These are phyloP conservation scores for Suillus subluteus DNA, from an alignment of 768 basidiomycete species.

Conservation along the genomic window DNA sequence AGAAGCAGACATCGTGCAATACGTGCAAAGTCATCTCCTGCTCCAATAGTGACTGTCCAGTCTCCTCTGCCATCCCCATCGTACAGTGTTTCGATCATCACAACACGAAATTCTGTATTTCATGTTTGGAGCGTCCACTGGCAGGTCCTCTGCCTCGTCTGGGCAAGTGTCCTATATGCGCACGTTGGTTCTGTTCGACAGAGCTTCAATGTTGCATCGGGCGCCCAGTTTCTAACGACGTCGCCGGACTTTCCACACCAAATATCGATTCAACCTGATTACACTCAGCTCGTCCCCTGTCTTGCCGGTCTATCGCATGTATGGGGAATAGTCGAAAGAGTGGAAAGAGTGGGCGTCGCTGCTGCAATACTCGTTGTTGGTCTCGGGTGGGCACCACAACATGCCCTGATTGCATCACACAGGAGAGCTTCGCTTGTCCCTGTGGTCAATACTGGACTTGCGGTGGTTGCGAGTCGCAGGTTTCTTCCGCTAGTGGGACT, in stretches of 20 bases:
- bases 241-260: background rate
- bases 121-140: background rate
- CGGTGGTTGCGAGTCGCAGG: constrained; percentile 3
- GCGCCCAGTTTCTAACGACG: background rate
- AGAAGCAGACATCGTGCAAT: background rate
- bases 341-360: background rate
- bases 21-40: background rate
- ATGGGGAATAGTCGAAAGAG: background rate
- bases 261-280: background rate
- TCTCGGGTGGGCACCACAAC: background rate
- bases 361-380: constrained; percentile 1
- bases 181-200: background rate
- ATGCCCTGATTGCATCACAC: constrained; percentile 11
- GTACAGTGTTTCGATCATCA: background rate
- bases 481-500: background rate
- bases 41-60: background rate
- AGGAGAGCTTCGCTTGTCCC: constrained; percentile 6
- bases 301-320: background rate
- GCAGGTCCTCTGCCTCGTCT: background rate
- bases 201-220: constrained; percentile 9
- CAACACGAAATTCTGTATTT: background rate
- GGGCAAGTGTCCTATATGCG: background rate
- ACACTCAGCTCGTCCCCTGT: constrained; percentile 3
- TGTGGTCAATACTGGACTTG: constrained; percentile 12
- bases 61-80: constrained; percentile 5